phyloP scores from a whole-genome alignment of 1,284 basidiomycete species.

The Erythrobasidium hasegawianum region DNA sequence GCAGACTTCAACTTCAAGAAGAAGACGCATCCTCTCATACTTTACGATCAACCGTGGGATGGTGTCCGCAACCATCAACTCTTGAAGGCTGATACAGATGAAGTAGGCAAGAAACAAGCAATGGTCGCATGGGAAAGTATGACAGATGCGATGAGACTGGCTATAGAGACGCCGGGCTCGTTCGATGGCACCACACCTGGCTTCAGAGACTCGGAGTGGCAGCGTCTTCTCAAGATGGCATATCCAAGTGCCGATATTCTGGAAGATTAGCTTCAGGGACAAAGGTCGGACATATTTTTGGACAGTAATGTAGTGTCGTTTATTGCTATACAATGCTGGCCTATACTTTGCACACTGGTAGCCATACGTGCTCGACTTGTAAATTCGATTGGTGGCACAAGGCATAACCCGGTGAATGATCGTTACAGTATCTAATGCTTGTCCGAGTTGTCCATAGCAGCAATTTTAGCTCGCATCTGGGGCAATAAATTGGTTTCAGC shows the following conservation, averaged over 20 bases:
- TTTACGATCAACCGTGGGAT: conserved; percentile 1
- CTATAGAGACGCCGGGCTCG: not conserved
- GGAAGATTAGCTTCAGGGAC: no score
- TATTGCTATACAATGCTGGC: no score
- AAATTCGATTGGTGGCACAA: no score
- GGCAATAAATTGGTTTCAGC: not conserved
- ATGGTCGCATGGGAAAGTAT: conserved; percentile 13
- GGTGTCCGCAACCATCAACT: not conserved
- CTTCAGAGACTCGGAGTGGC: conserved; percentile 4
- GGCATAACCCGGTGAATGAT: no score
- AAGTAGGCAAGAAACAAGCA: not conserved
- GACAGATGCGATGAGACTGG: conserved; percentile 1
- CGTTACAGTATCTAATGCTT: conserved; percentile 18
- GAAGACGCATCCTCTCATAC: not conserved
- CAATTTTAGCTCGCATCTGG: conserved; percentile 32
- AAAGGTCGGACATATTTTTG: no score
- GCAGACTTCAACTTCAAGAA: conserved; percentile 7
- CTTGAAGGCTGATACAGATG: not conserved
- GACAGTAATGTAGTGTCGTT: no score
- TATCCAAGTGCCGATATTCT: not conserved
- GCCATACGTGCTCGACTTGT: no score
- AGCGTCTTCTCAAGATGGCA: not conserved
- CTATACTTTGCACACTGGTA: no score
- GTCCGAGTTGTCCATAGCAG: conserved; percentile 25
- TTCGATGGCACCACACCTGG: conserved; percentile 6